phyloP scores from a whole-genome alignment of 2,329 filamentous ascomycete species.

The Diaporthe velutina region DNA sequence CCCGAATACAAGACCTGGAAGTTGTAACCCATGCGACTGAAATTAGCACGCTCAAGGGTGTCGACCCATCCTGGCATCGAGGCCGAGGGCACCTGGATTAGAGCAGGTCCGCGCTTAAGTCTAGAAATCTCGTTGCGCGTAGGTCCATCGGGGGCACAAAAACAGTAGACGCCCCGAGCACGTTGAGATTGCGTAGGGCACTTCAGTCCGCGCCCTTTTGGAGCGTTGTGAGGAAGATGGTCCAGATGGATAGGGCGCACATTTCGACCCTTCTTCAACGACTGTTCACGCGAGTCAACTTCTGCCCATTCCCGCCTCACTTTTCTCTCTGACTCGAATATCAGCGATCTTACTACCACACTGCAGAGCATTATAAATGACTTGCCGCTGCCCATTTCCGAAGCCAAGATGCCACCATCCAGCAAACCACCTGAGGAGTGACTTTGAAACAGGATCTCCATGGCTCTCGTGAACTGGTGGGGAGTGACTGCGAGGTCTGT shows the following conservation, averaged over 20 bases:
- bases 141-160: not conserved
- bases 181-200: slow-evolving; percentile 24
- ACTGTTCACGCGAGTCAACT: not conserved
- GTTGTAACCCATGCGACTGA: not conserved
- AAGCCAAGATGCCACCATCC: not conserved
- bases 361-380: not conserved
- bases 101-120: not conserved
- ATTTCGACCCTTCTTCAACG: not conserved
- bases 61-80: slow-evolving; percentile 10
- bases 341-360: not conserved
- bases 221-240: not conserved
- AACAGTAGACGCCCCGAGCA: not conserved
- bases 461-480: slow-evolving; percentile 1
- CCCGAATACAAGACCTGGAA: slow-evolving; percentile 16
- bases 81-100: not conserved
- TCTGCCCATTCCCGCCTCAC: not conserved
- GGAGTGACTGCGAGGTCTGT: slow-evolving; percentile 14
- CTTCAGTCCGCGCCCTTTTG: not conserved
- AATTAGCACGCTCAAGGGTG: not conserved
- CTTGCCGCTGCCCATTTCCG: slow-evolving; percentile 2
- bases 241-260: not conserved
- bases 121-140: not conserved
- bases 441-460: not conserved
- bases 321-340: not conserved
- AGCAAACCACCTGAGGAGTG: not conserved